These are phyloP conservation scores for Starmerella scarabaei DNA, from an alignment of 805 yeast species.

Conservation along the genomic window DNA sequence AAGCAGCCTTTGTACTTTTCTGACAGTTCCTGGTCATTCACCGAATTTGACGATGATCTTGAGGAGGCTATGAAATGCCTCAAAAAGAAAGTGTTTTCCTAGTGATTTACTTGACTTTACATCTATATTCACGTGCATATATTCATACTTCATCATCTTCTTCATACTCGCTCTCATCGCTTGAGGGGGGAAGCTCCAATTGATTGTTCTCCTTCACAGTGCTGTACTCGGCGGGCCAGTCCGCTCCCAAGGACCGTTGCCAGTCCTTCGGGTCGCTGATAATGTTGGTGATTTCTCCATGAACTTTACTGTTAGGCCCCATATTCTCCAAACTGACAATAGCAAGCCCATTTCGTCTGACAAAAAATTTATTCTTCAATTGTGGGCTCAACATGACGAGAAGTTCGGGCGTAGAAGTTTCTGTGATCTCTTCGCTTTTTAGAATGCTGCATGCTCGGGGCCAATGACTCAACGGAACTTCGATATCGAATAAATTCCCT, in stretches of 20 bases:
- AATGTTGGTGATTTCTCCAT: conserved; percentile 27
- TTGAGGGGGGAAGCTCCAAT: conserved; percentile 21
- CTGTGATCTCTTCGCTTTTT: neutral
- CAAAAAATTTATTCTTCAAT: conserved; percentile 27
- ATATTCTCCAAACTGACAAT: conserved; percentile 20
- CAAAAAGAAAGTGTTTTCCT: neutral
- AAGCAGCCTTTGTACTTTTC: conserved; percentile 3
- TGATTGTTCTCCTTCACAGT: conserved; percentile 15
- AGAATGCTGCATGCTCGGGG: conserved; percentile 6
- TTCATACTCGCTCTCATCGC: conserved; percentile 19
- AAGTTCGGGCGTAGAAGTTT: conserved; percentile 5
- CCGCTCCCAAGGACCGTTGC: conserved; percentile 26
- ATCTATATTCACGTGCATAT: too few relatives aligned
- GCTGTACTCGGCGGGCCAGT: conserved; percentile 22
- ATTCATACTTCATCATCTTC: neutral
- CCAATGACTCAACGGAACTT: conserved; percentile 20
- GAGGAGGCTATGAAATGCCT: neutral
- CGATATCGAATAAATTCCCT: conserved; percentile 27
- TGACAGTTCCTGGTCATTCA: neutral
- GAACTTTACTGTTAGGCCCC: conserved; percentile 20
- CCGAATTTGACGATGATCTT: neutral
- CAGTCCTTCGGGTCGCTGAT: conserved; percentile 26
- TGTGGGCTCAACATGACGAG: conserved; percentile 27
- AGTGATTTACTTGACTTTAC: too few relatives aligned
- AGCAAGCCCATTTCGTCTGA: conserved; percentile 28